These are phyloP conservation scores for Pythium sp. DNA, from an alignment of 352 stramenopile genomes.

Conservation along the genomic window DNA sequence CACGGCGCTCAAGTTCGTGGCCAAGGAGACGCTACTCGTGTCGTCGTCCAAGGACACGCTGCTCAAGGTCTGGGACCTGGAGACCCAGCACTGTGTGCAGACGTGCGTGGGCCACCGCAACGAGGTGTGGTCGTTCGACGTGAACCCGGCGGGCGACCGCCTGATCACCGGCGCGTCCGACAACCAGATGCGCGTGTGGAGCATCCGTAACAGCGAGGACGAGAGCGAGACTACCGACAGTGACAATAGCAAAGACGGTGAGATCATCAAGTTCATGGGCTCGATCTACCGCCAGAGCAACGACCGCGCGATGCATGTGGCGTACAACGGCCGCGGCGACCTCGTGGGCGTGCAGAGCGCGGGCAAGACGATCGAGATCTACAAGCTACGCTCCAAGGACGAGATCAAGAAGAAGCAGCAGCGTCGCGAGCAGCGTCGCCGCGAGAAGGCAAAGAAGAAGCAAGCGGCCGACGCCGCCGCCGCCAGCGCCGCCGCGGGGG, in stretches of 20 bases:
- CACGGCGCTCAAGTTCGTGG: constrained; percentile 88
- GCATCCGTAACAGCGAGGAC: constrained; percentile 26
- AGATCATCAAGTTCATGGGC: constrained; percentile 58
- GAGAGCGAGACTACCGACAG: constrained; percentile 15
- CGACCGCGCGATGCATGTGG: constrained; percentile 63
- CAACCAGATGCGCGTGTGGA: constrained; percentile 81
- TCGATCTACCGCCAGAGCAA: constrained; percentile 76
- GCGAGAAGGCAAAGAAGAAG: constrained; percentile 88
- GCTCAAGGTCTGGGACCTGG: constrained; percentile 94
- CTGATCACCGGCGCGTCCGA: constrained; percentile 80
- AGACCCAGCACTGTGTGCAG: constrained; percentile 93
- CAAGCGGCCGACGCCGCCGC: constrained; percentile 30
- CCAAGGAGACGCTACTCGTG: constrained; percentile 49
- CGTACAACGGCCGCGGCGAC: constrained; percentile 55
- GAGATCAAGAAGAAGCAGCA: constrained; percentile 93
- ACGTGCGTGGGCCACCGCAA: constrained; percentile 92
- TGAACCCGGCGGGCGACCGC: constrained; percentile 59
- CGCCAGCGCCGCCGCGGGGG: constrained; percentile 13
- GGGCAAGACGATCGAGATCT: constrained; percentile 91
- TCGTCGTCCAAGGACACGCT: constrained; percentile 92
- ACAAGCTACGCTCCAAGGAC: constrained; percentile 72
- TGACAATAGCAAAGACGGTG: constrained; percentile 28
- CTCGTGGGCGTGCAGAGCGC: constrained; percentile 75
- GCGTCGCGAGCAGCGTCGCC: constrained; percentile 81
- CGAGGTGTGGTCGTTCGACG: constrained; percentile 90